Base-by-base conservation (phyloP, 768 basidiomycete genomes). In the Leucocoprinus birnbaumii region DNA sequence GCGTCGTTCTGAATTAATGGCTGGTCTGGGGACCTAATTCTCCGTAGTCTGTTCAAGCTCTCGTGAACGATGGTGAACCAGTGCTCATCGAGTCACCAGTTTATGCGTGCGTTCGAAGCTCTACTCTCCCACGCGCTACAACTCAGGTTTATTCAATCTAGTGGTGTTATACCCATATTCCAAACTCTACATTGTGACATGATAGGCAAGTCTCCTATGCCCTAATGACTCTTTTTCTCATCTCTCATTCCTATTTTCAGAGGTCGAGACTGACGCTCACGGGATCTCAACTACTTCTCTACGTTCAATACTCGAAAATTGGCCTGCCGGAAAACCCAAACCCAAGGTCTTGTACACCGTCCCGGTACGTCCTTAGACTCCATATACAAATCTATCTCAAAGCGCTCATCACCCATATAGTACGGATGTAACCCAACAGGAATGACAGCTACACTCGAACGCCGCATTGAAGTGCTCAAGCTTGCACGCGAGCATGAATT, bases 351-450 rank as follows among this genome's bases (percentile, higher is more conserved):
- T 96, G 38, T 96, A 95, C 70, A 93, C 85, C 3, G 85, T 94
- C 37, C 86, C 85, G 3, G 87, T 89, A 68, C 21, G 81, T 51
- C 41, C 14, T 6, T 48, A 52, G 10, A 31, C 44, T 31, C 34
- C 26, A 34, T 21, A 31, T 48, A 21, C 21, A n/a, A 25, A 7
- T 48, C 38, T 42, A 31, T 10, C 25, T 26, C 18, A 34, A 38
- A 16, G 53, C 14, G 6, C 19, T 14, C 19, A 51, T 52, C n/a
- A 48, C 34, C 43, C 14, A 14, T 27, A 57, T 26, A 89, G 86
- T 88, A 87, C 62, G 94, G 93, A 31, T 87, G 86, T 60, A 95
- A 95, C 68, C 94, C 92, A 2, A 90, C 87, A 7, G 94, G 94
- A 1, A 83, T 82, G 66, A 93, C 92, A 3, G 81, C 87, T 4